These are phyloP conservation scores for Penicillium coprophilum DNA, from an alignment of 495 filamentous ascomycete genomes.

Conservation along the genomic window DNA sequence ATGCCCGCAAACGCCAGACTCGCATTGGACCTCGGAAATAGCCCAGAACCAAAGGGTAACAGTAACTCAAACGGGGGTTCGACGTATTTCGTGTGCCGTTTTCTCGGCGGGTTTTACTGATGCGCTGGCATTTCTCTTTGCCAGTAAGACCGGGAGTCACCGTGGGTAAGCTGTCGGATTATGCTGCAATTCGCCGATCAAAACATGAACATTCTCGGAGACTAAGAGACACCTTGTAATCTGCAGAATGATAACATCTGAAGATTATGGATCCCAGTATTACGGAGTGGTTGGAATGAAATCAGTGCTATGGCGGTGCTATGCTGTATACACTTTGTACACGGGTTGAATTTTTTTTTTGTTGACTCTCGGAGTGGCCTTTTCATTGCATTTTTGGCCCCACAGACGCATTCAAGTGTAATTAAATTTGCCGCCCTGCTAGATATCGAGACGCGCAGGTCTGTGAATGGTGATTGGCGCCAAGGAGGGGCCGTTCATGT, in stretches of 20 bases:
- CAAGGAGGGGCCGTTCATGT: slow-evolving; percentile 34
- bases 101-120: slow-evolving; percentile 52
- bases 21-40: neutral
- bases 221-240: slow-evolving; percentile 6
- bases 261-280: neutral
- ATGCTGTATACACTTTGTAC: neutral
- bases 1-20: neutral
- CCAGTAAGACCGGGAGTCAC: slow-evolving; percentile 59
- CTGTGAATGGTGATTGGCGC: slow-evolving; percentile 25
- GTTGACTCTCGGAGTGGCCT: neutral
- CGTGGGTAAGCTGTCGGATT: slow-evolving; percentile 17
- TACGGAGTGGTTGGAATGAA: neutral
- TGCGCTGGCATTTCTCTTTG: slow-evolving; percentile 88
- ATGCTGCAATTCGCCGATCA: slow-evolving; percentile 30
- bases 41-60: neutral
- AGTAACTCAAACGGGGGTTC: slow-evolving; percentile 20
- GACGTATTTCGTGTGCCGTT: slow-evolving; percentile 22
- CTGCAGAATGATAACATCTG: slow-evolving; percentile 2
- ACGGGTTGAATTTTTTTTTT: neutral
- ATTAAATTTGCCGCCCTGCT: slow-evolving; percentile 19
- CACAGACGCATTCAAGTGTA: slow-evolving; percentile 26
- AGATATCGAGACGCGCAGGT: slow-evolving; percentile 22
- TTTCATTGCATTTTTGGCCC: slow-evolving; percentile 18
- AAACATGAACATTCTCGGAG: slow-evolving; percentile 14
- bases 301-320: neutral